Conservation (phyloP, 345 rosid genomes). For the Eucalyptus tenuipes region DNA sequence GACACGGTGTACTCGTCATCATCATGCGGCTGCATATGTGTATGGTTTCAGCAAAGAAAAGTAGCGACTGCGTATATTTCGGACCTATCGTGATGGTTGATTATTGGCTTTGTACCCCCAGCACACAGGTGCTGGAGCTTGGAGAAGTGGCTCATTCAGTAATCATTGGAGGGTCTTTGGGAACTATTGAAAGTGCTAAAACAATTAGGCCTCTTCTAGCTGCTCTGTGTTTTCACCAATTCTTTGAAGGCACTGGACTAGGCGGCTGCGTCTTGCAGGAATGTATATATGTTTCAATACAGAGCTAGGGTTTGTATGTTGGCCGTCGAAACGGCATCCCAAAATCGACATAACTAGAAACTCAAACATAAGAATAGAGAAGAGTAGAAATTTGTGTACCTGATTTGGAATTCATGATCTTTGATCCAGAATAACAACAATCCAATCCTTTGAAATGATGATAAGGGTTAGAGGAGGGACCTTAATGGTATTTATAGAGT, state of each 20-base stretch:
- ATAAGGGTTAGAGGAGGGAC: no score
- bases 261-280: conserved; percentile 75
- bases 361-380: no score
- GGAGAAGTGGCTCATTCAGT: conserved; percentile 71
- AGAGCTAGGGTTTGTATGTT: background rate
- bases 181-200: conserved; percentile 34
- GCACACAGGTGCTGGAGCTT: conserved; percentile 42
- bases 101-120: background rate
- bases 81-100: background rate
- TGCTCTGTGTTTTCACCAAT: conserved; percentile 69
- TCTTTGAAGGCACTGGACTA: conserved; percentile 75
- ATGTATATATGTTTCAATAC: background rate
- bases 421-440: no score
- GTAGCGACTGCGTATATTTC: background rate
- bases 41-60: background rate
- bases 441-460: no score
- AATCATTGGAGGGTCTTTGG: conserved; percentile 58
- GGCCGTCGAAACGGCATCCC: no score
- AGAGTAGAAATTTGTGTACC: no score
- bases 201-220: conserved; percentile 54
- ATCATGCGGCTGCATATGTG: background rate
- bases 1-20: background rate
- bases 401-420: no score
- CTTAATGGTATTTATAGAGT: no score
- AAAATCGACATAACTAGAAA: no score